Conservation (phyloP, 495 filamentous ascomycete species). For the Arthonia radiata region DNA sequence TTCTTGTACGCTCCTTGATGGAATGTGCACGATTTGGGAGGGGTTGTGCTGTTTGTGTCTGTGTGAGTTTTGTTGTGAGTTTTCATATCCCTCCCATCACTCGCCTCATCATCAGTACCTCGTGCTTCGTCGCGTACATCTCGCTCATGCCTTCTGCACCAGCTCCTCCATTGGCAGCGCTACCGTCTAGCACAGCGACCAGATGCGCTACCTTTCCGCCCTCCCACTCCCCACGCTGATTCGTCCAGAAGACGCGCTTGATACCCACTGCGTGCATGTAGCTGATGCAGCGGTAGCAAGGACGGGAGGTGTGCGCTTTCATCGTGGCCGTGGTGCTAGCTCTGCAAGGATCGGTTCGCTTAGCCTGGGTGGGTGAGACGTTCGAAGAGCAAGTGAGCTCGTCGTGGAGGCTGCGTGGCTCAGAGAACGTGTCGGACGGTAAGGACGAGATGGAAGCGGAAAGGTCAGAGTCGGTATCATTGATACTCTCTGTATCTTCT, state of each 20-base stretch:
- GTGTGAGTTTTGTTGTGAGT: too few species aligned
- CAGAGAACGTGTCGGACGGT: too few species aligned
- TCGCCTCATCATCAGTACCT: slow-evolving; percentile 20
- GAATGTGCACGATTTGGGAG: too few species aligned
- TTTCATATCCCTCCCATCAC: slow-evolving; percentile 14
- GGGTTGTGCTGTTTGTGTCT: too few species aligned
- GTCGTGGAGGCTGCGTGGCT: too few species aligned
- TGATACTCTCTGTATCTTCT: too few species aligned
- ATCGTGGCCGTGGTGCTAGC: background rate
- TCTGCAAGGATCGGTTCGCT: too few species aligned
- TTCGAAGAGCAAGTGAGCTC: too few species aligned
- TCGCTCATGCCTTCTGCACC: slow-evolving; percentile 4
- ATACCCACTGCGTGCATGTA: slow-evolving; percentile 27
- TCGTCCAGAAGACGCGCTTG: slow-evolving; percentile 29
- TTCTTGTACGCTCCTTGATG: too few species aligned
- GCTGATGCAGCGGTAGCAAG: slow-evolving; percentile 25
- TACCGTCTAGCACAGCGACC: slow-evolving; percentile 17
- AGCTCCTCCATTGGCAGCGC: background rate
- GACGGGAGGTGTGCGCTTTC: slow-evolving; percentile 14
- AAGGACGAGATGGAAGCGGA: too few species aligned
- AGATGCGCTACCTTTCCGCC: slow-evolving; percentile 23
- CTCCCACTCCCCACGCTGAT: slow-evolving; percentile 20
- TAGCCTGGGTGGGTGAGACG: too few species aligned
- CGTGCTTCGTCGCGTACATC: slow-evolving; percentile 27
- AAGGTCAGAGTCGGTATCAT: too few species aligned